Percentiles rank a stretch among this genome's conserved stretches.
These are phyloP conservation scores for Hericium erinaceus DNA, from an alignment of 768 basidiomycete genomes.

Conservation along the genomic window DNA sequence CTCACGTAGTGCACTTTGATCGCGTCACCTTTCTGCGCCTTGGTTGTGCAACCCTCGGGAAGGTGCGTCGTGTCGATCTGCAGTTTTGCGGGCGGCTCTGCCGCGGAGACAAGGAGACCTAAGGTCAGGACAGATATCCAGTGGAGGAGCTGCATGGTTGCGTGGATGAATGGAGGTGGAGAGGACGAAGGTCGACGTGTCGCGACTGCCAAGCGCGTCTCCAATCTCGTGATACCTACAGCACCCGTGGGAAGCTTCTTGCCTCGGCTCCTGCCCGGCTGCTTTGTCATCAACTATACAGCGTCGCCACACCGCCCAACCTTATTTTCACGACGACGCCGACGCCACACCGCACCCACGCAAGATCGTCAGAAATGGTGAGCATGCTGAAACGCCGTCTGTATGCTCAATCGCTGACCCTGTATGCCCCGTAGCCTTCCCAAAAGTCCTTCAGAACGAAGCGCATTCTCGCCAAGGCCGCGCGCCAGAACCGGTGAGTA, in stretches of 20 bases:
- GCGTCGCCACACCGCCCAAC: background rate
- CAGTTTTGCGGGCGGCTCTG: slow-evolving; percentile 44
- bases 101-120: slow-evolving; percentile 37
- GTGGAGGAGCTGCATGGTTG: slow-evolving; percentile 43
- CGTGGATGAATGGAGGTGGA: background rate
- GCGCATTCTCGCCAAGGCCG: slow-evolving; percentile 92
- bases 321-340: slow-evolving; percentile 3
- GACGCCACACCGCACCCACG: background rate
- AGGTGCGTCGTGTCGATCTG: slow-evolving; percentile 50
- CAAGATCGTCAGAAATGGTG: slow-evolving; percentile 2
- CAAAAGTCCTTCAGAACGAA: slow-evolving; percentile 99
- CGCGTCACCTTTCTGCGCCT: slow-evolving; percentile 50
- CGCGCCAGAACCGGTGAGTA: slow-evolving; percentile 84
- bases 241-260: slow-evolving; percentile 1
- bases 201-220: background rate
- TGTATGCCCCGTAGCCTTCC: slow-evolving; percentile 65
- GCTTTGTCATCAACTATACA: slow-evolving; percentile 6
- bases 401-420: background rate
- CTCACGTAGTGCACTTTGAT: slow-evolving; percentile 75
- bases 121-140: slow-evolving; percentile 39
- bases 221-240: background rate
- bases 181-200: background rate
- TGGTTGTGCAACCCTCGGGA: slow-evolving; percentile 47
- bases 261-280: no score
- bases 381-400: background rate